A percentile compares a stretch with the other conserved stretches of the same genome.
These are phyloP conservation scores for Dalbergia cochinchinensis DNA, from an alignment of 306 rosid genomes.

Conservation along the genomic window DNA sequence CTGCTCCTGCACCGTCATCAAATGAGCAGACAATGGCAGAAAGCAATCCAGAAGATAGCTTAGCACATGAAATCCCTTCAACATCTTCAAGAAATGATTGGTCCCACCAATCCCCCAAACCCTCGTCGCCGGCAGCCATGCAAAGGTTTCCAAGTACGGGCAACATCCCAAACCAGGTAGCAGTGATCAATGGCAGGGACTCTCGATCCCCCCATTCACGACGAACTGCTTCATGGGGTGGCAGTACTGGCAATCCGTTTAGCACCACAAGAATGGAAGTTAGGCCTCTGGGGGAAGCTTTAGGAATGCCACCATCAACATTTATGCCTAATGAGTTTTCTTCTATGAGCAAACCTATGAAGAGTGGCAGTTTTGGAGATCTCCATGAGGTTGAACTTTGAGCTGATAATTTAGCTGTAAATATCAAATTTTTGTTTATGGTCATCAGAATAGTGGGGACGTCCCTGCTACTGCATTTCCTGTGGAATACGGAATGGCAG, in stretches of 20 bases:
- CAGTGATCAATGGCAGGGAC: slow-evolving; percentile 27
- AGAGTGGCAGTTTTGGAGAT: slow-evolving; percentile 65
- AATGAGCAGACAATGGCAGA: slow-evolving; percentile 67
- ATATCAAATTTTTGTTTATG: slow-evolving; percentile 83
- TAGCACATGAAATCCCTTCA: slow-evolving; percentile 54
- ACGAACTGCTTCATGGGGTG: slow-evolving; percentile 88
- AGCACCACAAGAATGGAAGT: slow-evolving; percentile 54
- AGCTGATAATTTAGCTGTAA: slow-evolving; percentile 67
- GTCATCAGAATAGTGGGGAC: slow-evolving; percentile 58
- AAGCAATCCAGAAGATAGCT: slow-evolving; percentile 64
- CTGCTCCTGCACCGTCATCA: slow-evolving; percentile 63
- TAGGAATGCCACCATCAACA: slow-evolving; percentile 59
- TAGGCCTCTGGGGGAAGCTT: slow-evolving; percentile 60
- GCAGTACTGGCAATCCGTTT: slow-evolving; percentile 60
- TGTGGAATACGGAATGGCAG: slow-evolving; percentile 50
- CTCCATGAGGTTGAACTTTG: slow-evolving; percentile 95
- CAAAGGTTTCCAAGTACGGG: slow-evolving; percentile 79
- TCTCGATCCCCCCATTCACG: slow-evolving; percentile 61
- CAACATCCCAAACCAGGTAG: slow-evolving; percentile 59
- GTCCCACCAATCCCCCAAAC: slow-evolving; percentile 57
- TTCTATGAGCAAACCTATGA: slow-evolving; percentile 45
- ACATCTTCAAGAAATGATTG: slow-evolving; percentile 58
- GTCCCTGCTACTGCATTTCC: slow-evolving; percentile 59
- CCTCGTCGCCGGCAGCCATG: slow-evolving; percentile 41
- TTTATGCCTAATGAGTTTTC: slow-evolving; percentile 58